A percentile compares a stretch with the other conserved stretches of the same genome.
phyloP scores from a whole-genome alignment of 768 basidiomycete genomes.

The Boletus coccyginus region DNA sequence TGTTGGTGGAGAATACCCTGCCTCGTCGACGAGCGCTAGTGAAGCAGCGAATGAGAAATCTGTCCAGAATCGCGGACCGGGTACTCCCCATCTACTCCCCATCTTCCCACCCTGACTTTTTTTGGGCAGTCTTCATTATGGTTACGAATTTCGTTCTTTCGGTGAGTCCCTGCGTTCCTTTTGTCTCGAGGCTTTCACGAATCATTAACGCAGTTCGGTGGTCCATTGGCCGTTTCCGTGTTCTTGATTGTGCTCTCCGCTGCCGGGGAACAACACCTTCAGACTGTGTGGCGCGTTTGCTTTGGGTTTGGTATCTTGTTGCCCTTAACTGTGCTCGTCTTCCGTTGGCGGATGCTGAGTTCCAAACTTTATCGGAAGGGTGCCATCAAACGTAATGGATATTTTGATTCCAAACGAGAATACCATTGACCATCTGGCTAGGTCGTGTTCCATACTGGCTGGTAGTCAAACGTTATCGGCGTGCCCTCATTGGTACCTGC shows the following conservation, averaged over 20 bases:
- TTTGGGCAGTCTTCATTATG: constrained; percentile 59
- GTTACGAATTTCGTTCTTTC: constrained; percentile 71
- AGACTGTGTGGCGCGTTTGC: constrained; percentile 66
- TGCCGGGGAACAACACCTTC: constrained; percentile 57
- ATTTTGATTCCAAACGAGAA: neutral
- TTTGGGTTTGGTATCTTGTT: constrained; percentile 62
- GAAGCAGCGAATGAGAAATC: constrained; percentile 75
- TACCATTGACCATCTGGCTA: constrained; percentile 22
- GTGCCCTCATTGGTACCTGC: constrained; percentile 63
- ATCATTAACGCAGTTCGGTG: constrained; percentile 47
- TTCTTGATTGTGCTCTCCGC: constrained; percentile 69
- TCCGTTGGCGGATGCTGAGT: constrained; percentile 71
- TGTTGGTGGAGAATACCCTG: constrained; percentile 78
- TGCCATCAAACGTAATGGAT: constrained; percentile 57
- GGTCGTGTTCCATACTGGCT: constrained; percentile 60
- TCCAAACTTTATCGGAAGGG: constrained; percentile 59
- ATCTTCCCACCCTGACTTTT: neutral
- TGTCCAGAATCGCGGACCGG: constrained; percentile 55
- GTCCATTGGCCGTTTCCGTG: constrained; percentile 61
- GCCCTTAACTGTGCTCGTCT: constrained; percentile 67
- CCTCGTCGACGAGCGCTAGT: constrained; percentile 63
- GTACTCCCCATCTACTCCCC: constrained; percentile 28
- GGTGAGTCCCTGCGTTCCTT: constrained; percentile 34
- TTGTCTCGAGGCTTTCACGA: neutral
- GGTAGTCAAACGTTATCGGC: constrained; percentile 65